Conservation (phyloP, 495 filamentous ascomycete genomes). For the Talaromyces proteolyticus region DNA sequence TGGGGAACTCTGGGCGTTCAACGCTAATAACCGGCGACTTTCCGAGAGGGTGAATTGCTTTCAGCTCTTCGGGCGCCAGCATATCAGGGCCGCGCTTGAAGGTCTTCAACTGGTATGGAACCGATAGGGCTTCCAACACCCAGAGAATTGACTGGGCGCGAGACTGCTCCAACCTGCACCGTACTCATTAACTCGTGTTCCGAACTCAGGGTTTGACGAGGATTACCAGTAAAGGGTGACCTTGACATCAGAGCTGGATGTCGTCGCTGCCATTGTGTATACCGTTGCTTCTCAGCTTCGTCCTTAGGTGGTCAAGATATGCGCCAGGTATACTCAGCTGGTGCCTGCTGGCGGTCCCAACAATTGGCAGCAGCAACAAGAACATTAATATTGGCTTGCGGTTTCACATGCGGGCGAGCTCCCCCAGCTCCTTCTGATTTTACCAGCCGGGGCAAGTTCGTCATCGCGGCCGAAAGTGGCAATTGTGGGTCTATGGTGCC, state of each 20-base stretch:
- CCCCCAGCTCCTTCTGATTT: too few relatives aligned
- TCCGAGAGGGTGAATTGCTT: conserved; percentile 75
- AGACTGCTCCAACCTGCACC: conserved; percentile 62
- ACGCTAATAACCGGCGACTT: conserved; percentile 74
- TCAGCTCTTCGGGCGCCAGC: conserved; percentile 66
- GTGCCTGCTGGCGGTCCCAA: too few relatives aligned
- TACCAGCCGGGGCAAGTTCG: too few relatives aligned
- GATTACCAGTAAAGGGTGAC: conserved; percentile 6
- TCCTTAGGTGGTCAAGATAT: too few relatives aligned
- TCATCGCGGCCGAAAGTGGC: too few relatives aligned
- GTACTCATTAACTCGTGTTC: too few relatives aligned
- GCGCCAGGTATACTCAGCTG: too few relatives aligned
- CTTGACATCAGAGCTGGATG: conserved; percentile 1
- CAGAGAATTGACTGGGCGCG: conserved; percentile 83
- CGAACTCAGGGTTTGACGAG: not conserved
- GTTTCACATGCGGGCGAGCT: too few relatives aligned
- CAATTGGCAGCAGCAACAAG: too few relatives aligned
- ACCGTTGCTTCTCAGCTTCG: too few relatives aligned
- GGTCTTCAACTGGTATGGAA: conserved; percentile 70
- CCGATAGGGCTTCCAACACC: conserved; percentile 79
- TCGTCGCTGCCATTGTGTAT: not conserved
- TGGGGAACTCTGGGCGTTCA: conserved; percentile 30
- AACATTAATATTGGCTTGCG: too few relatives aligned
- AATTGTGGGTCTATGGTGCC: too few relatives aligned
- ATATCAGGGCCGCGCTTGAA: conserved; percentile 58